Percentiles rank a stretch among this genome's conserved stretches.
Evolutionary conservation across 805 yeast species (phyloP).

Genomic region (Trichomonascus vanleenenianus): DNA sequence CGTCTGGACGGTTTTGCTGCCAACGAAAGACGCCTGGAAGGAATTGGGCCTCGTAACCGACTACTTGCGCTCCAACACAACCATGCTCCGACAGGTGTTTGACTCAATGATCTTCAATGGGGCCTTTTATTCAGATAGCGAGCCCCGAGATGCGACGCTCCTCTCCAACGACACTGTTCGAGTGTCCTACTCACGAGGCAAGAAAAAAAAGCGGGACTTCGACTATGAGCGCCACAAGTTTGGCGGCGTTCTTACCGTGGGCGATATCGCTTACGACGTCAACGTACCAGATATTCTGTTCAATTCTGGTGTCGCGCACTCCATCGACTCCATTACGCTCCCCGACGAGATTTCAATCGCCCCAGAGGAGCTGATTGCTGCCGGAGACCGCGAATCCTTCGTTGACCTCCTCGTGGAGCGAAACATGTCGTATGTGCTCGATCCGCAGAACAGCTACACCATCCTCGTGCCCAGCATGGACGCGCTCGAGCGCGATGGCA

Average conservation of each 20-base stretch:
- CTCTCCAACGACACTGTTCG: constrained; percentile 4
- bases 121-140: constrained; percentile 58
- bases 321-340: constrained; percentile 46
- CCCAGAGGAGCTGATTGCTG: constrained; percentile 45
- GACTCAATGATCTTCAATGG: constrained; percentile 54
- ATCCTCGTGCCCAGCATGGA: constrained; percentile 64
- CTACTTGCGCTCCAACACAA: constrained; percentile 46
- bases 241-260: constrained; percentile 14
- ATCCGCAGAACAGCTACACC: constrained; percentile 40
- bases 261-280: constrained; percentile 1
- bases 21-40: constrained; percentile 71
- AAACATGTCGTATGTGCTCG: constrained; percentile 39
- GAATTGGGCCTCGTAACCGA: constrained; percentile 49
- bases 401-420: constrained; percentile 39
- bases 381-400: constrained; percentile 44
- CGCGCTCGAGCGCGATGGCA: constrained; percentile 46
- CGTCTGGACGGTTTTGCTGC: constrained; percentile 74
- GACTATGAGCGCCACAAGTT: constrained; percentile 10
- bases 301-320: constrained; percentile 79
- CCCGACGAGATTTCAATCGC: constrained; percentile 52
- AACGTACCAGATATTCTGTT: constrained; percentile 60
- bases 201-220: no score
- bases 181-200: neutral
- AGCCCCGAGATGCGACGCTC: constrained; percentile 23
- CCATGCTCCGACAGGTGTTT: constrained; percentile 45